Evolutionary conservation across 495 filamentous ascomycete genomes (phyloP).

Genomic region (Thozetella sp.): DNA sequence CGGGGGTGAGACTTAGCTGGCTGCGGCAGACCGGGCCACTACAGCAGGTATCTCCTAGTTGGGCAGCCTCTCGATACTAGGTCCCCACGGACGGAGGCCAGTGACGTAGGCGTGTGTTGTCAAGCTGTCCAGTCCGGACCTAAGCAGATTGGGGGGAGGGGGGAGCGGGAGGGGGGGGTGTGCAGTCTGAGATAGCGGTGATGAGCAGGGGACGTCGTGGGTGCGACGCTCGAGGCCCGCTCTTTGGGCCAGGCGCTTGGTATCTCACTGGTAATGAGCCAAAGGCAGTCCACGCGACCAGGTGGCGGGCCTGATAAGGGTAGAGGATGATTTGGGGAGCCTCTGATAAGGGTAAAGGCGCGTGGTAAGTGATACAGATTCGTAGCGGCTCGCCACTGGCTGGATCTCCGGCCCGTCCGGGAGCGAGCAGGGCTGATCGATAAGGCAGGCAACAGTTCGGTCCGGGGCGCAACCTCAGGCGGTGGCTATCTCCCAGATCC

Average conservation of each 20-base stretch:
- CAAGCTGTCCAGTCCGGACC: background rate
- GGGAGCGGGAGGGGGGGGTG: no score
- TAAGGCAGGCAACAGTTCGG: no score
- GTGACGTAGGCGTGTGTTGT: conserved; percentile 1
- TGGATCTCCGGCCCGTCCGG: background rate
- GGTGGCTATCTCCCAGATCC: no score
- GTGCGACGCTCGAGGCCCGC: background rate
- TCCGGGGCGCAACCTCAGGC: no score
- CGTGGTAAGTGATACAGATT: background rate
- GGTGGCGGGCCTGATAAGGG: background rate
- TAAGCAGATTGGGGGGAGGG: background rate
- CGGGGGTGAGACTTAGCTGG: background rate
- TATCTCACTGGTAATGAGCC: background rate
- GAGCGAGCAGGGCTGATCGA: background rate
- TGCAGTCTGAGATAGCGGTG: background rate
- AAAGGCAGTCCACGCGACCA: background rate
- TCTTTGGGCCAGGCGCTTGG: background rate
- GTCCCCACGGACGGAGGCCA: background rate
- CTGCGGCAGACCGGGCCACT: background rate
- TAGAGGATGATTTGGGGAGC: background rate
- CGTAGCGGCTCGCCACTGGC: background rate
- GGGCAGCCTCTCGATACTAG: background rate
- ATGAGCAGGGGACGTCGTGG: background rate
- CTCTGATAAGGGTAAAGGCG: background rate
- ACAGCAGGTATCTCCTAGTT: background rate